Evolutionary conservation across 2,329 filamentous ascomycete genomes (phyloP).

Genomic region (Cercospora sojina): DNA sequence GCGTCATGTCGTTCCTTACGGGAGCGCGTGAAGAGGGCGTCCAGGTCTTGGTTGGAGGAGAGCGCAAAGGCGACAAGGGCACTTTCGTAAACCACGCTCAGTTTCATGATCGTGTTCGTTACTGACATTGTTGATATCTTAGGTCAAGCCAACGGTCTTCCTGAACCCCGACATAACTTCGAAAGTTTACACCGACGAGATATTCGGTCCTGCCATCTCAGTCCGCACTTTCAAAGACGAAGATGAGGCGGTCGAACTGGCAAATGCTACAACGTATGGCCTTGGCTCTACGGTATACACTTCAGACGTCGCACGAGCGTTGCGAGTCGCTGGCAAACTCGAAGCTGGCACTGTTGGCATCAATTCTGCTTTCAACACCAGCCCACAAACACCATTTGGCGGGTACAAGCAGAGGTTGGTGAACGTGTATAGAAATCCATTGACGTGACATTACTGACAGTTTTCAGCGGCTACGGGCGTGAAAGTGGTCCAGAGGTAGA

Average conservation of each 20-base stretch:
- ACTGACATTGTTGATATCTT: background rate
- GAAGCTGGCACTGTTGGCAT: slow-evolving; percentile 70
- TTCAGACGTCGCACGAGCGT: slow-evolving; percentile 59
- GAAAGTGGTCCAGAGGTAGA: slow-evolving; percentile 12
- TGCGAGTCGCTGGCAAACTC: slow-evolving; percentile 49
- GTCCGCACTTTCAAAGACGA: slow-evolving; percentile 59
- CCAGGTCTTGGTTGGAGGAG: slow-evolving; percentile 28
- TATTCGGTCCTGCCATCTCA: slow-evolving; percentile 63
- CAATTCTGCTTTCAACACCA: slow-evolving; percentile 54
- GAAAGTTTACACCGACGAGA: slow-evolving; percentile 59
- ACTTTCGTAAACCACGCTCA: slow-evolving; percentile 26
- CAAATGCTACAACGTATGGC: slow-evolving; percentile 61
- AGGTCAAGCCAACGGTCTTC: slow-evolving; percentile 6
- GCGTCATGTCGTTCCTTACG: slow-evolving; percentile 36
- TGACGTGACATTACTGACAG: background rate
- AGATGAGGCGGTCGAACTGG: slow-evolving; percentile 53
- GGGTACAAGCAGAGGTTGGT: slow-evolving; percentile 47
- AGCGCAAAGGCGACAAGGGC: slow-evolving; percentile 34
- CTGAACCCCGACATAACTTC: slow-evolving; percentile 24
- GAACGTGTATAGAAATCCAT: background rate
- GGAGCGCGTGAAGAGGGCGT: slow-evolving; percentile 25
- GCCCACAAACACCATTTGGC: slow-evolving; percentile 3
- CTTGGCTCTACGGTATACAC: slow-evolving; percentile 63
- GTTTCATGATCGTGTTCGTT: background rate
- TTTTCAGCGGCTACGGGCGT: slow-evolving; percentile 3